Evolutionary conservation across 192 early-diverging fungal species (phyloP).

Genomic region (Coemansia sp.): DNA sequence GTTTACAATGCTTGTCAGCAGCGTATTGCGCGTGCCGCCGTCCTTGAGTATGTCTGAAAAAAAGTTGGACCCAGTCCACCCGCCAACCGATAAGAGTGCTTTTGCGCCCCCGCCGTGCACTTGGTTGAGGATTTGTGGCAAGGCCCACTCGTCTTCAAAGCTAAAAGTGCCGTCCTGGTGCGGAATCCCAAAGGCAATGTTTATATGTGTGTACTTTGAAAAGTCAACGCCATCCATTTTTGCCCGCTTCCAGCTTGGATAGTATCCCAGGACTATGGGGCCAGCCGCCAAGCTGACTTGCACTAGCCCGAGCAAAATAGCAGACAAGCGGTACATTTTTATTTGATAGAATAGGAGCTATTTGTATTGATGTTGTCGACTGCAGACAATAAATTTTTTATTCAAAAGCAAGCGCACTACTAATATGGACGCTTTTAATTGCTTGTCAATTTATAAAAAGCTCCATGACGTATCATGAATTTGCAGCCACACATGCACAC

Average conservation of each 20-base stretch:
- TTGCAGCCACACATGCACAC: too few species aligned
- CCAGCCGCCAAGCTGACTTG: not conserved
- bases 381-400: too few species aligned
- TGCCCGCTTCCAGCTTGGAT: slow-evolving; percentile 21
- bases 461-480: too few species aligned
- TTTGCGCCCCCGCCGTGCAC: slow-evolving; percentile 56
- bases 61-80: slow-evolving; percentile 59
- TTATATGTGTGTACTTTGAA: slow-evolving; percentile 62
- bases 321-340: not conserved
- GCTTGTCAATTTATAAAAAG: too few species aligned
- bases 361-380: too few species aligned
- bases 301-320: not conserved
- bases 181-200: slow-evolving; percentile 61
- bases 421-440: too few species aligned
- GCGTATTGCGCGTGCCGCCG: slow-evolving; percentile 16
- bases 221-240: slow-evolving; percentile 22
- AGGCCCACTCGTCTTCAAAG: slow-evolving; percentile 12
- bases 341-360: not conserved
- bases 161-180: slow-evolving; percentile 20
- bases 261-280: slow-evolving; percentile 26
- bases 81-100: slow-evolving; percentile 62
- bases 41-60: slow-evolving; percentile 30
- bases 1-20: slow-evolving; percentile 50
- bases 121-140: slow-evolving; percentile 31
- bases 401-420: too few species aligned